Evolutionary conservation across 176 grass and related monocot species (phyloP).

Genomic region (bread wheat (Triticum aestivum)): DNA sequence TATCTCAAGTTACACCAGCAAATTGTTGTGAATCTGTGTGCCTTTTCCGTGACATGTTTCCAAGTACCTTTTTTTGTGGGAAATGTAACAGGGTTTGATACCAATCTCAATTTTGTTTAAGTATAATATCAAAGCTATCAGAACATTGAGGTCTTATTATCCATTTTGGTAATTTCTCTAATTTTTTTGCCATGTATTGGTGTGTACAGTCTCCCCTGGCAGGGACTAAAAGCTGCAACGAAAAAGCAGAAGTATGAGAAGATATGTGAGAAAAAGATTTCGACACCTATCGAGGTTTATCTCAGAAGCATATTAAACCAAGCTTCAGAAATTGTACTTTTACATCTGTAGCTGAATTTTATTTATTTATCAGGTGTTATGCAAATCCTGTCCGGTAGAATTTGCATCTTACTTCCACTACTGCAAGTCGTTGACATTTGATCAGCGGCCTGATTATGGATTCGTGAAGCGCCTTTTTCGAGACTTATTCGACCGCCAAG

Average conservation of each 20-base stretch:
- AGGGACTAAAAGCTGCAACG: constrained; percentile 93
- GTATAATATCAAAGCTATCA: neutral
- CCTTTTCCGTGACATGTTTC: neutral
- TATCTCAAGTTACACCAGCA: neutral
- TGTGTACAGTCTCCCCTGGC: constrained; percentile 84
- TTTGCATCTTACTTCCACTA: constrained; percentile 99
- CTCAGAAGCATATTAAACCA: constrained; percentile 27
- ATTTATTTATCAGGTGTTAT: constrained; percentile 64
- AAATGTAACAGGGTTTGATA: neutral
- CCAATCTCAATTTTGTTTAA: neutral
- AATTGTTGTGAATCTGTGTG: neutral
- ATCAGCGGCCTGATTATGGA: constrained; percentile 95
- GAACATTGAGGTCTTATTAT: neutral
- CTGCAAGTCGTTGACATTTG: constrained; percentile 91
- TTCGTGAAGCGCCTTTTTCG: constrained; percentile 88
- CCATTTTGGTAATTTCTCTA: constrained; percentile 2
- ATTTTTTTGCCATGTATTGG: constrained; percentile 30
- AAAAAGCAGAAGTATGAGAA: constrained; percentile 97
- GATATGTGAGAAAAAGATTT: constrained; percentile 91
- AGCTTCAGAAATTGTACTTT: neutral
- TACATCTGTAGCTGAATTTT: constrained; percentile 20
- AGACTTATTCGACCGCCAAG: constrained; percentile 78
- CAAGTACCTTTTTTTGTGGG: neutral
- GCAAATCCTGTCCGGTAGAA: constrained; percentile 83
- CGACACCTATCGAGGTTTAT: constrained; percentile 83